phyloP scores from a whole-genome alignment of 2,329 filamentous ascomycete species.

The Aspergillus uvarum region DNA sequence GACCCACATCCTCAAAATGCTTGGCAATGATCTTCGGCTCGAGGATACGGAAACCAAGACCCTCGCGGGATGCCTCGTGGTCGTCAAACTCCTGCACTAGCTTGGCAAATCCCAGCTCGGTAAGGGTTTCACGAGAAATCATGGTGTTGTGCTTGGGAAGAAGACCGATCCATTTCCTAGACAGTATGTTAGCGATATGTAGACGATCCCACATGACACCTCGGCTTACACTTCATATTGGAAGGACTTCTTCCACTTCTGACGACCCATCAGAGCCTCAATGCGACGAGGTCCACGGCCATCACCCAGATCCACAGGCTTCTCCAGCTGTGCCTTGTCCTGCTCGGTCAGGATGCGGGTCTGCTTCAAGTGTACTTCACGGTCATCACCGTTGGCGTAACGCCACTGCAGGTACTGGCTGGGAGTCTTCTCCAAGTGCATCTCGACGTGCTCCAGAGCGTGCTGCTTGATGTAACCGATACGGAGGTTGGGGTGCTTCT shows the following conservation, averaged over 20 bases:
- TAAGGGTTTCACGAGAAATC: conserved; percentile 87
- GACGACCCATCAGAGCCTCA: conserved; percentile 88
- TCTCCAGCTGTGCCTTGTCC: conserved; percentile 90
- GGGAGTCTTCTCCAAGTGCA: conserved; percentile 98
- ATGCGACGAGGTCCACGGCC: conserved; percentile 75
- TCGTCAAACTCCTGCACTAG: conserved; percentile 97
- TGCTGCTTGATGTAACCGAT: conserved; percentile 99
- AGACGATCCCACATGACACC: not conserved
- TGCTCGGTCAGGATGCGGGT: conserved; percentile 83
- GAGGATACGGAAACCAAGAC: conserved; percentile 90
- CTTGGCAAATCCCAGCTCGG: conserved; percentile 85
- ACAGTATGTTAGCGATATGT: conserved; percentile 6
- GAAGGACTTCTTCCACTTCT: conserved; percentile 99
- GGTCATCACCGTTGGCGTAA: conserved; percentile 94
- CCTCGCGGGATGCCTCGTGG: conserved; percentile 96
- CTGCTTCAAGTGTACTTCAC: conserved; percentile 96
- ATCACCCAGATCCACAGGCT: conserved; percentile 78
- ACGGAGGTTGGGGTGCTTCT: conserved; percentile 97
- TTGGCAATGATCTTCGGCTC: conserved; percentile 93
- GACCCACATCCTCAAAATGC: conserved; percentile 95
- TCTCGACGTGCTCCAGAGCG: conserved; percentile 97
- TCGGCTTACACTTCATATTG: conserved; percentile 83
- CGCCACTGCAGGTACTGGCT: conserved; percentile 99
- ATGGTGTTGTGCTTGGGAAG: conserved; percentile 91
- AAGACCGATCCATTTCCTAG: conserved; percentile 79